Evolutionary conservation across 2,329 filamentous ascomycete species (phyloP).

Genomic region (Didymella sp.): DNA sequence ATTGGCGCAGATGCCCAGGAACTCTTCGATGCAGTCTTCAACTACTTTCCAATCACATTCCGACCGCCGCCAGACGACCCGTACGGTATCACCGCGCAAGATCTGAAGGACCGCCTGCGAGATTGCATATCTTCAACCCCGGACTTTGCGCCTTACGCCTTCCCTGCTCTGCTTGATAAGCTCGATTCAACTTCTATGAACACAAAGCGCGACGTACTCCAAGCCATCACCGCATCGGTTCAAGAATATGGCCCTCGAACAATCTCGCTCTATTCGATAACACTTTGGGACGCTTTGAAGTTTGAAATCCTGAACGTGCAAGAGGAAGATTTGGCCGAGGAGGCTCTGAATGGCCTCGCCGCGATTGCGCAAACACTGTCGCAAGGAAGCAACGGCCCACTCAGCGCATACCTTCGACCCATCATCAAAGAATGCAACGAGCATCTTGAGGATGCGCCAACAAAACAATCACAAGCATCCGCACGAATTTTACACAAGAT

Average conservation of each 20-base stretch:
- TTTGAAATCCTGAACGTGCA: slow-evolving; percentile 72
- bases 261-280: slow-evolving; percentile 68
- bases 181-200: slow-evolving; percentile 72
- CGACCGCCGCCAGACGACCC: slow-evolving; percentile 72
- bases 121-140: slow-evolving; percentile 69
- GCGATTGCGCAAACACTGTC: slow-evolving; percentile 64
- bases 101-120: slow-evolving; percentile 68
- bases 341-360: slow-evolving; percentile 63
- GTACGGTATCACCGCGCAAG: slow-evolving; percentile 72
- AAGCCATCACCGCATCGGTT: slow-evolving; percentile 67
- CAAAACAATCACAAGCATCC: slow-evolving; percentile 70
- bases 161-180: slow-evolving; percentile 72
- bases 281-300: slow-evolving; percentile 72
- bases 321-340: slow-evolving; percentile 69
- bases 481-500: slow-evolving; percentile 66
- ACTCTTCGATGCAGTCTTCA: slow-evolving; percentile 73
- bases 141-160: slow-evolving; percentile 70
- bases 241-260: slow-evolving; percentile 65
- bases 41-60: slow-evolving; percentile 76
- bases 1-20: slow-evolving; percentile 63
- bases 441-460: slow-evolving; percentile 71
- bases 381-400: slow-evolving; percentile 55
- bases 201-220: slow-evolving; percentile 72
- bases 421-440: slow-evolving; percentile 72
- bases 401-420: slow-evolving; percentile 63